A percentile compares a stretch with the other conserved stretches of the same genome.
Conservation (phyloP, 2,329 filamentous ascomycete species). For the Leptosphaerulina australis region DNA sequence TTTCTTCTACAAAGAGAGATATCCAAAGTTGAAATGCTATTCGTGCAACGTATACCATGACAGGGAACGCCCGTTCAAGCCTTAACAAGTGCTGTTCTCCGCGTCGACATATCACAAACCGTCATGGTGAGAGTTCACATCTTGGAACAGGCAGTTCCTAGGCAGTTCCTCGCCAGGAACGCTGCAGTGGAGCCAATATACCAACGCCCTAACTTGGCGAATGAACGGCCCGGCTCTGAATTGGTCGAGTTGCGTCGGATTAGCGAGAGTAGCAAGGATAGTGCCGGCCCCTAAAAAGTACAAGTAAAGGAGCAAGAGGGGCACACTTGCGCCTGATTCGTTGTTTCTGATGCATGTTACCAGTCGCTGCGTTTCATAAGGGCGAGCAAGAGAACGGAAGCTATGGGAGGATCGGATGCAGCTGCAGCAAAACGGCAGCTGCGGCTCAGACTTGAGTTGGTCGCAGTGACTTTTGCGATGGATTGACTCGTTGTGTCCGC, state of each 20-base stretch:
- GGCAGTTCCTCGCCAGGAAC: slow-evolving; percentile 11
- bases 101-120: slow-evolving; percentile 11
- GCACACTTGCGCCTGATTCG: slow-evolving; percentile 2
- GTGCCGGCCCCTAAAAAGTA: slow-evolving; percentile 1
- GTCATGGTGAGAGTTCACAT: slow-evolving; percentile 6
- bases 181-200: slow-evolving; percentile 15
- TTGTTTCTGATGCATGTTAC: not conserved
- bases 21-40: too few relatives aligned
- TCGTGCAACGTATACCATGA: too few relatives aligned
- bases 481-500: not conserved
- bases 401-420: not conserved
- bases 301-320: slow-evolving; percentile 11
- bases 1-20: too few relatives aligned
- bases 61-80: not conserved
- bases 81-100: not conserved
- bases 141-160: slow-evolving; percentile 8
- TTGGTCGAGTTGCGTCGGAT: slow-evolving; percentile 8
- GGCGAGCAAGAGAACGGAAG: slow-evolving; percentile 7
- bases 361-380: slow-evolving; percentile 12
- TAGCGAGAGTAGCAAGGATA: slow-evolving; percentile 6
- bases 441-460: slow-evolving; percentile 9
- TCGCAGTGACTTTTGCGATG: slow-evolving; percentile 1
- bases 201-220: not conserved
- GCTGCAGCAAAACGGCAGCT: slow-evolving; percentile 2
- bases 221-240: not conserved